phyloP scores from a whole-genome alignment of 2,329 filamentous ascomycete species.

The Ceratocystis cubensis region DNA sequence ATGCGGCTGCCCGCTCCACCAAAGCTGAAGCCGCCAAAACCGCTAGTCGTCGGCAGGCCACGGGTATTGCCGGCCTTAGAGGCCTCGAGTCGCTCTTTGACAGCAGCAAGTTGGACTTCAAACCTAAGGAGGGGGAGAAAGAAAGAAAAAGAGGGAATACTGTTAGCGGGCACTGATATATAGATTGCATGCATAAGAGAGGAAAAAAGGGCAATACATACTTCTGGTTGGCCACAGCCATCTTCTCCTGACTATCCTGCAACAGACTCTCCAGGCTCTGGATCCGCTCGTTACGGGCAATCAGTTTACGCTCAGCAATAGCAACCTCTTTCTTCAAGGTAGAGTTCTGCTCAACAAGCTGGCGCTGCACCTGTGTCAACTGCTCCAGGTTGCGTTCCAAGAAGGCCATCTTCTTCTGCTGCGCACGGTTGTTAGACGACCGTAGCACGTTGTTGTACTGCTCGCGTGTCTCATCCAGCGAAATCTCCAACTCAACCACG shows the following conservation, averaged over 20 bases:
- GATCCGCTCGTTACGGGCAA: slow-evolving; percentile 92
- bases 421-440: slow-evolving; percentile 91
- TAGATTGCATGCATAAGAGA: not conserved
- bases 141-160: not conserved
- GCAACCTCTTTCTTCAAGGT: slow-evolving; percentile 97
- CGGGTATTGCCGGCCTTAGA: slow-evolving; percentile 86
- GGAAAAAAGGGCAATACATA: slow-evolving; percentile 37
- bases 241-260: slow-evolving; percentile 96
- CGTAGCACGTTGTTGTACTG: slow-evolving; percentile 98
- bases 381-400: slow-evolving; percentile 96
- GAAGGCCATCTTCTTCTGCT: slow-evolving; percentile 99
- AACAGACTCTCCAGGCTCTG: slow-evolving; percentile 82
- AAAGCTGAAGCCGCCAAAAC: slow-evolving; percentile 59
- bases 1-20: slow-evolving; percentile 51
- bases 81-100: slow-evolving; percentile 94
- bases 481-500: slow-evolving; percentile 96
- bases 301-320: slow-evolving; percentile 93
- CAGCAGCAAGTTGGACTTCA: slow-evolving; percentile 88
- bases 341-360: slow-evolving; percentile 95
- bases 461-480: slow-evolving; percentile 89
- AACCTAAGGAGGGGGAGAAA: slow-evolving; percentile 48
- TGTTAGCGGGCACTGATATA: slow-evolving; percentile 10
- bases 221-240: slow-evolving; percentile 95
- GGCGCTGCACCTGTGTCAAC: slow-evolving; percentile 89
- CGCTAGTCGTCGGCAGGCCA: slow-evolving; percentile 55